phyloP scores from a whole-genome alignment of 768 basidiomycete genomes.

The Antrodiella citrinella region DNA sequence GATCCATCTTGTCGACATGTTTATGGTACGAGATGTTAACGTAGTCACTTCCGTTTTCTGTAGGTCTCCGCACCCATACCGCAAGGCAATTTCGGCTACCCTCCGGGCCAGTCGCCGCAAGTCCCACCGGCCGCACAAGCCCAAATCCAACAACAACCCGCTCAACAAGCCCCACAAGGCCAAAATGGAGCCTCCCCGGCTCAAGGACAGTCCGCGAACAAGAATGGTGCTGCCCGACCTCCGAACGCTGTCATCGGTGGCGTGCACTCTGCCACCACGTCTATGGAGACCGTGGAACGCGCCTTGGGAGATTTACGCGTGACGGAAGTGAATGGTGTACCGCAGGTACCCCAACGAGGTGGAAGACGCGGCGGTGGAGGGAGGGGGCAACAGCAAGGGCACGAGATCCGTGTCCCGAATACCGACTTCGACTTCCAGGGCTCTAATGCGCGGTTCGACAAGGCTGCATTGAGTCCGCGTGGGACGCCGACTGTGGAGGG shows the following conservation, averaged over 20 bases:
- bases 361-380: constrained; percentile 31
- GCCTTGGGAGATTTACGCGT: constrained; percentile 44
- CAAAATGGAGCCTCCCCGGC: constrained; percentile 15
- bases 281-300: constrained; percentile 63
- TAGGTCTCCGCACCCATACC: constrained; percentile 44
- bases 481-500: constrained; percentile 18
- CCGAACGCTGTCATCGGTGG: constrained; percentile 34
- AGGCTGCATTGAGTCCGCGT: constrained; percentile 39
- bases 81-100: constrained; percentile 16
- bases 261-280: constrained; percentile 68
- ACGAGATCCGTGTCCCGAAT: constrained; percentile 44
- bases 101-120: constrained; percentile 12
- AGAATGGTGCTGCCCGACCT: constrained; percentile 13
- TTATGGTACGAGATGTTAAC: constrained; percentile 5
- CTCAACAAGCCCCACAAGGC: constrained; percentile 9
- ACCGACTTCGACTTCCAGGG: constrained; percentile 80
- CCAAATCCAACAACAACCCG: constrained; percentile 15
- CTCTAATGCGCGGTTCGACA: constrained; percentile 77
- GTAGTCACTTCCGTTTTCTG: too few relatives aligned
- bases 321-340: constrained; percentile 16
- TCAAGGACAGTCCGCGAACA: constrained; percentile 20
- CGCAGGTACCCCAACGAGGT: constrained; percentile 8
- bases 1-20: constrained; percentile 6
- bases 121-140: constrained; percentile 16
- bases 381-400: background rate